A percentile compares a stretch with the other conserved stretches of the same genome.
phyloP scores from a whole-genome alignment of 345 rosid species.

The Eucalyptus sp. region DNA sequence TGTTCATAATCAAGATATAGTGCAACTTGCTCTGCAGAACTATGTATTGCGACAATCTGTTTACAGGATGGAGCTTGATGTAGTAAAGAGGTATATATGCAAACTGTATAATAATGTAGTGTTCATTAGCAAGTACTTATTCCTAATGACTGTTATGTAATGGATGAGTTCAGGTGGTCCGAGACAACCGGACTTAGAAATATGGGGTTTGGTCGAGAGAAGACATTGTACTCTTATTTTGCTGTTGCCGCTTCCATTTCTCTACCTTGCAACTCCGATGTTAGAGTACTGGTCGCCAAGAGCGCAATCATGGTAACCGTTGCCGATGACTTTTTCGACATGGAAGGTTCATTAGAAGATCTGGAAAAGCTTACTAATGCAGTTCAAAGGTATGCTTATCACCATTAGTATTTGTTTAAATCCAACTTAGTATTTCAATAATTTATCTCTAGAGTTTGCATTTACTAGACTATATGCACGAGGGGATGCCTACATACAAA shows the following conservation, averaged over 20 bases:
- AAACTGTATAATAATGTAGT: background rate
- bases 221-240: conserved; percentile 46
- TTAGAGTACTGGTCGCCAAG: conserved; percentile 26
- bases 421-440: background rate
- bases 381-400: conserved; percentile 21
- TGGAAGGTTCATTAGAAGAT: conserved; percentile 35
- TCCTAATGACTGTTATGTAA: background rate
- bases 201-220: conserved; percentile 60
- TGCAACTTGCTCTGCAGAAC: conserved; percentile 25
- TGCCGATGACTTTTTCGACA: conserved; percentile 57
- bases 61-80: conserved; percentile 30
- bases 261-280: conserved; percentile 17
- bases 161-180: conserved; percentile 34
- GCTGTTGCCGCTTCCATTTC: conserved; percentile 18
- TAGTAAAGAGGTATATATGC: conserved; percentile 21
- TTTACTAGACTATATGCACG: no score
- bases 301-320: conserved; percentile 31
- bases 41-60: conserved; percentile 28
- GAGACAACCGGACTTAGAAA: conserved; percentile 18
- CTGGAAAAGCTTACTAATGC: conserved; percentile 31
- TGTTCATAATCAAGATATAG: conserved; percentile 6
- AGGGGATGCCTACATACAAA: no score
- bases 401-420: background rate
- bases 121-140: background rate
- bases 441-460: background rate